Evolutionary conservation across 2,329 filamentous ascomycete genomes (phyloP).

Genomic region (Sclerotinia spermophila): DNA sequence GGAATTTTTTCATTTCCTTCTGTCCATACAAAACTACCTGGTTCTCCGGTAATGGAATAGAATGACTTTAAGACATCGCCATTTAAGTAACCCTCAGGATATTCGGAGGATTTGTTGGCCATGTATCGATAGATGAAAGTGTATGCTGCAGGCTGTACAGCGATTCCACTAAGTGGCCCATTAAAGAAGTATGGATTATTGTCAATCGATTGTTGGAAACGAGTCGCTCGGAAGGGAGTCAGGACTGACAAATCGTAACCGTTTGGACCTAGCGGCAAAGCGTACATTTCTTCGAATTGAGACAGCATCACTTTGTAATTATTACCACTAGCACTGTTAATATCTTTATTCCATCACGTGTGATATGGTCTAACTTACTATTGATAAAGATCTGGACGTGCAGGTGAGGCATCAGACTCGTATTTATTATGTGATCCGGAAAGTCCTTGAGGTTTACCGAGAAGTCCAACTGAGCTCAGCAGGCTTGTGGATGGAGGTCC

Average conservation of each 20-base stretch:
- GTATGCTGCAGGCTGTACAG: conserved; percentile 33
- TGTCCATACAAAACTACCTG: conserved; percentile 23
- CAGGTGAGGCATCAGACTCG: conserved; percentile 51
- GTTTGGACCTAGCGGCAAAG: conserved; percentile 41
- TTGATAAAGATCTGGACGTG: conserved; percentile 50
- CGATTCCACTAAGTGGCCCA: conserved; percentile 48
- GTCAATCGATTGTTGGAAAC: conserved; percentile 38
- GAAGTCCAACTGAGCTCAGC: conserved; percentile 24
- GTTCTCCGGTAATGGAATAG: conserved; percentile 23
- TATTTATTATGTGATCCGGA: conserved; percentile 53
- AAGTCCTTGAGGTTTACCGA: conserved; percentile 46
- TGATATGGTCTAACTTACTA: conserved; percentile 22
- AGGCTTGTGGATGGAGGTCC: conserved; percentile 40
- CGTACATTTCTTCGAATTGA: conserved; percentile 48
- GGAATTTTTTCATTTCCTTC: conserved; percentile 27
- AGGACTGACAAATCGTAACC: conserved; percentile 42
- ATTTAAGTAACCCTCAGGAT: conserved; percentile 35
- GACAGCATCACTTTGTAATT: conserved; percentile 50
- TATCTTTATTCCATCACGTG: not conserved
- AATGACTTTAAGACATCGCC: conserved; percentile 27
- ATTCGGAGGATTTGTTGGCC: conserved; percentile 34
- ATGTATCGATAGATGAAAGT: conserved; percentile 36
- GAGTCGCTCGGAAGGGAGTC: conserved; percentile 42
- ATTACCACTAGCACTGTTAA: conserved; percentile 41
- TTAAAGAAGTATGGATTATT: conserved; percentile 52